Base-by-base conservation (phyloP, 2,329 filamentous ascomycete species). In the Penicillium aurantiogriseum region DNA sequence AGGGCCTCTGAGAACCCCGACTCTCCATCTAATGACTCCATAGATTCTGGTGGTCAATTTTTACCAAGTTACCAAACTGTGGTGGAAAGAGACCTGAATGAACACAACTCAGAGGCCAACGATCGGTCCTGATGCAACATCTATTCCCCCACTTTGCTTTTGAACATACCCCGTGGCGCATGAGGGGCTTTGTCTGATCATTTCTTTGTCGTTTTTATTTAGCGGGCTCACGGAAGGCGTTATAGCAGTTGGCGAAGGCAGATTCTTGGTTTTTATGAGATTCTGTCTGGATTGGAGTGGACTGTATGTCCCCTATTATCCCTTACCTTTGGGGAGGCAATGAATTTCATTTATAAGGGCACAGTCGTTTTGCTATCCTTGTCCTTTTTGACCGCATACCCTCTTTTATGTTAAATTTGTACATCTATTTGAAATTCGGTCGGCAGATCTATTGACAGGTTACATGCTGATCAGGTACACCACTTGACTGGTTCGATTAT, bases 141-240 rank as follows among this genome's bases (percentile, higher is more conserved):
- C 19, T 49, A 40, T 52, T 33, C 38, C 23, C 48, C 36, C 23
- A 17, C 49, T 54, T 54, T 33, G 49, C 36, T 38, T 50, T 54
- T 59, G 55, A 51, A 64, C 57, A 63, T 64, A 62, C 42, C 44
- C 35, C 36, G 33, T 48, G 29, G 29, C 44, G 54, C 31, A 51
- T 42, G 5, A 23, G 29, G 10, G 53, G 29, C 38, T 56, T 51
- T 56, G 47, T 56, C 39, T 51, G 31, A 36, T 54, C 19, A 53
- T 62, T 48, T 61, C 29, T 62, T 66, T 63, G 51, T 35, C 29
- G 45, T 65, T 61, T 60, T 54, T 44, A 55, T 54, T 64, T 66
- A 65, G 63, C 62, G 62, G 62, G 60, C 45, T 53, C 55, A 64
- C 65, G 61, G 59, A 57, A 56, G 65, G 65, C 64, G 65, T 67